Percentiles rank a stretch among this genome's conserved stretches.
Conservation (phyloP, 2,329 filamentous ascomycete species). For the Pseudocercospora macadamiae region DNA sequence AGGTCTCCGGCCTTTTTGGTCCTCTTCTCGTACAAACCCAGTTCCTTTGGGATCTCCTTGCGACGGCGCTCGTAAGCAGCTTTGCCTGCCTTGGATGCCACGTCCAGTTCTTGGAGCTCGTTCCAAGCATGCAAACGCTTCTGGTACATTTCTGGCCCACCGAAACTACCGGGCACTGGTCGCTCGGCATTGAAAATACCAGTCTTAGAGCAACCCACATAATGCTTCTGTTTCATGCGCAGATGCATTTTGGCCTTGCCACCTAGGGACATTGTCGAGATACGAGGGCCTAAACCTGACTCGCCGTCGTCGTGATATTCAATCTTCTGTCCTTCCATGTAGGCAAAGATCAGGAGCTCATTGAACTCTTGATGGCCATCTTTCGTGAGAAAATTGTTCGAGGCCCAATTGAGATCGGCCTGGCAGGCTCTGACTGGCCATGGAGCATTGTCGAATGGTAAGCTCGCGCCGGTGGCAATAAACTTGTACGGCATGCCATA, state of each 20-base stretch:
- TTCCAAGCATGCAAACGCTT: conserved; percentile 39
- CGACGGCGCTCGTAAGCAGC: conserved; percentile 33
- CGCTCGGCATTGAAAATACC: conserved; percentile 39
- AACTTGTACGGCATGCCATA: conserved; percentile 69
- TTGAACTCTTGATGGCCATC: conserved; percentile 56
- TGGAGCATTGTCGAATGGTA: conserved; percentile 54
- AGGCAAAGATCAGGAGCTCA: conserved; percentile 65
- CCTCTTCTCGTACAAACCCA: conserved; percentile 39
- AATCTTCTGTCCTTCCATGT: conserved; percentile 64
- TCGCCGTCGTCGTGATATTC: conserved; percentile 71
- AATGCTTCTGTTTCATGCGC: conserved; percentile 58
- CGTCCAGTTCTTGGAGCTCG: conserved; percentile 32
- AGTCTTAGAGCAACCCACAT: conserved; percentile 40
- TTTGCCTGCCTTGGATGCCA: conserved; percentile 12
- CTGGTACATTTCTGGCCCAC: conserved; percentile 34
- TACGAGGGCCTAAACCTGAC: conserved; percentile 62
- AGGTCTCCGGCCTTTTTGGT: conserved; percentile 38
- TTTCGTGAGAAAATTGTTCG: conserved; percentile 43
- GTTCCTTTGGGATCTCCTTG: conserved; percentile 42
- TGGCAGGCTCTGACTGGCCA: conserved; percentile 54
- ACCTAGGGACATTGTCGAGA: conserved; percentile 65
- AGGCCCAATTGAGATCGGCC: conserved; percentile 60
- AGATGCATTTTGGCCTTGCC: conserved; percentile 62
- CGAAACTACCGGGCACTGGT: conserved; percentile 31
- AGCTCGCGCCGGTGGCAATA: conserved; percentile 57